Percentiles rank a stretch among this genome's conserved stretches.
These are phyloP conservation scores for Solanum paucissectum DNA, from an alignment of 257 asterid genomes.

Conservation along the genomic window DNA sequence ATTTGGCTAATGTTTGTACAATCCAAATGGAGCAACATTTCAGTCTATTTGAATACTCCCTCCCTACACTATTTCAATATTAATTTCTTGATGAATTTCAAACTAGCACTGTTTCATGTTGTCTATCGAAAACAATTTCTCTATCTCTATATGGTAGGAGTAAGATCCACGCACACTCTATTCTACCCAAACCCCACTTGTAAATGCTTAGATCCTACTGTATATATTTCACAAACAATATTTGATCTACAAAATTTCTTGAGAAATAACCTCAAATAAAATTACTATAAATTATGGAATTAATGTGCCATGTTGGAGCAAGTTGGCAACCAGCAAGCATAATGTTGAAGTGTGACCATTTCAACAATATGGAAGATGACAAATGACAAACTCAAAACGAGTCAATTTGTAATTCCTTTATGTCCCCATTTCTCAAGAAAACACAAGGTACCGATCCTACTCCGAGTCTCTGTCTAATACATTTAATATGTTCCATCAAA, in stretches of 20 bases:
- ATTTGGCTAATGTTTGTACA: not conserved
- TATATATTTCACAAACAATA: not conserved
- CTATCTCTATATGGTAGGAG: not conserved
- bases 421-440: slow-evolving; percentile 1
- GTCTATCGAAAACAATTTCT: not conserved
- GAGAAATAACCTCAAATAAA: not conserved
- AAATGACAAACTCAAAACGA: not conserved
- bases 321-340: not conserved
- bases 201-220: not conserved
- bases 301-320: not conserved
- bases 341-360: not conserved
- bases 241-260: not conserved
- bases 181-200: too few relatives aligned
- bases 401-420: not conserved
- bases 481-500: not conserved
- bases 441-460: slow-evolving; percentile 9
- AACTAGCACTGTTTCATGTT: not conserved
- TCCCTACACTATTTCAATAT: not conserved
- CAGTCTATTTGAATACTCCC: not conserved
- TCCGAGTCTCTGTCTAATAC: not conserved
- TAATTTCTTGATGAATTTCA: not conserved
- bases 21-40: not conserved
- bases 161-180: not conserved
- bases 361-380: too few relatives aligned
- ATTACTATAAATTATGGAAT: not conserved